These are phyloP conservation scores for Trichoderma virens DNA, from an alignment of 495 filamentous ascomycete species.

Conservation along the genomic window DNA sequence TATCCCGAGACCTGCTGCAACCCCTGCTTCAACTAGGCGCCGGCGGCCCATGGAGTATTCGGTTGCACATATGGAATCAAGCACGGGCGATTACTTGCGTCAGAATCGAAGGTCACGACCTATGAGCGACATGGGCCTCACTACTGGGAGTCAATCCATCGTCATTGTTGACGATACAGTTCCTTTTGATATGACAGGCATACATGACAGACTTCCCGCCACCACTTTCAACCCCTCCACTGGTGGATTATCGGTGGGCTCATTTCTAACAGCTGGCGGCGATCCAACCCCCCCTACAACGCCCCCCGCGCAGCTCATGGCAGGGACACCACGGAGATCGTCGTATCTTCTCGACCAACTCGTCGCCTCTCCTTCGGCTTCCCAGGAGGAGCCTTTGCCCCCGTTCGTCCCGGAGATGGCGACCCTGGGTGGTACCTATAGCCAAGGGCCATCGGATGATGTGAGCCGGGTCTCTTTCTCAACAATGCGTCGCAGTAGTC, in stretches of 20 bases:
- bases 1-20: conserved; percentile 15
- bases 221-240: conserved; percentile 32
- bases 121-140: conserved; percentile 48
- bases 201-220: conserved; percentile 39
- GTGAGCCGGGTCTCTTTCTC: neutral
- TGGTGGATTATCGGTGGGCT: conserved; percentile 39
- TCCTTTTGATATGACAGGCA: conserved; percentile 30
- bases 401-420: conserved; percentile 33
- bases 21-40: conserved; percentile 11
- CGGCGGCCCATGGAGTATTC: conserved; percentile 27
- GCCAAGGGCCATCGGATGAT: conserved; percentile 20
- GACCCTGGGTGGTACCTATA: conserved; percentile 18
- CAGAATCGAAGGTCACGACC: conserved; percentile 22
- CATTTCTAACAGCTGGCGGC: conserved; percentile 35
- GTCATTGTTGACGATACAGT: conserved; percentile 74
- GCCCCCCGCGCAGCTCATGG: conserved; percentile 34
- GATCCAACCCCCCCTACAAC: conserved; percentile 48
- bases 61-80: conserved; percentile 27
- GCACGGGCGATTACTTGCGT: conserved; percentile 19
- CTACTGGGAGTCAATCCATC: conserved; percentile 75
- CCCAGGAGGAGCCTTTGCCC: conserved; percentile 25
- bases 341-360: conserved; percentile 43
- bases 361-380: conserved; percentile 20
- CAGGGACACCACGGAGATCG: conserved; percentile 38
- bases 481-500: conserved; percentile 21